Base-by-base conservation (phyloP, 2,329 filamentous ascomycete species). In the Penicillium sp. region DNA sequence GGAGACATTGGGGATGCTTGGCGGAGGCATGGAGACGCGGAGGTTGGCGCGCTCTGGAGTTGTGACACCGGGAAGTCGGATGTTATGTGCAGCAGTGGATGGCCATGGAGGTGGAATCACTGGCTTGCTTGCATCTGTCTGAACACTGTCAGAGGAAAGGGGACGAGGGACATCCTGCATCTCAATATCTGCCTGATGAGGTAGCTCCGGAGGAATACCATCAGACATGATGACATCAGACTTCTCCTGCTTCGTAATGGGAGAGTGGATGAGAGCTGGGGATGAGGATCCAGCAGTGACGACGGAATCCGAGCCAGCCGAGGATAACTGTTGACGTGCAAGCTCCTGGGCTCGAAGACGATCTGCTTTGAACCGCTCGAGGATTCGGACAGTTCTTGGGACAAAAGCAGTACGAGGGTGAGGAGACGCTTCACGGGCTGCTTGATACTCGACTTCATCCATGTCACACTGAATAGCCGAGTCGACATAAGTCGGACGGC, bases 381-480 rank as follows among this genome's bases (percentile, higher is more conserved):
- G 68, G 9, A 83, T 68, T 7, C 80, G 78, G 51, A 79, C 75
- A 1, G 76, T 78, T 19, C 81, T 71, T 10, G 81, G 78, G 33
- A 78, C 73, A 60, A 78, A 82, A 30, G 51, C 72, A 53, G 65
- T 68, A 28, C 67, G 73, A 57, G 61, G 72, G 38, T 62, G 67
- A 4, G 70, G 63, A 40, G 64, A 62, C 30, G 51, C 26, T 5
- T 47, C 53, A 10, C 64, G 59, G 12, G 64, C 56, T 24, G 65
- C 66, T 15, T 68, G 62, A 12, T 69, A 63, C n/a, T 76, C 75
- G 44, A 68, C 66, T 53, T 78, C 74, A 70, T 84, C 75, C 47
- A 75, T 63, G 68, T 84, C 77, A 5, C 78, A 79, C 68, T 83
- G 81, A 33, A 79, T 76, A 15, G 73, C 70, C 37, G 72, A 72